A percentile compares a stretch with the other conserved stretches of the same genome.
phyloP scores from a whole-genome alignment of 192 early-diverging fungal species.

The Gaertneriomyces sp. region DNA sequence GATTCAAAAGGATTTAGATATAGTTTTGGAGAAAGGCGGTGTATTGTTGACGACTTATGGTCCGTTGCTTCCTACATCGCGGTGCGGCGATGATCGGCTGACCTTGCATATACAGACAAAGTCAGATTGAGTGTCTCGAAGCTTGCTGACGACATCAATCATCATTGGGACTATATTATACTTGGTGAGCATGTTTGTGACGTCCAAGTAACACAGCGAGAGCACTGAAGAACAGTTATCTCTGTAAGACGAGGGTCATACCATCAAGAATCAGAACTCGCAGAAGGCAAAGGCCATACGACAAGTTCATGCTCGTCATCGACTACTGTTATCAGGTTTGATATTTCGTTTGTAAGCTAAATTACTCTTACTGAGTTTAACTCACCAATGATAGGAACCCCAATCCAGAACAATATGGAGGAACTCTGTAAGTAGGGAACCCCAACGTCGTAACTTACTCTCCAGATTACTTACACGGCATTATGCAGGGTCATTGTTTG shows the following conservation, averaged over 20 bases:
- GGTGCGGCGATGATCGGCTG: not conserved
- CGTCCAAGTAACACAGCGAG: not conserved
- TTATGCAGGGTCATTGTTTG: conserved; percentile 21
- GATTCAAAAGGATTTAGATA: conserved; percentile 14
- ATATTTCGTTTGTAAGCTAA: too few relatives aligned
- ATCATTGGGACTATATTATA: conserved; percentile 28
- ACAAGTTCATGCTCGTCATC: conserved; percentile 11
- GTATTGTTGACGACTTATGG: conserved; percentile 26
- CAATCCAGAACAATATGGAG: conserved; percentile 30
- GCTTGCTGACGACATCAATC: not conserved
- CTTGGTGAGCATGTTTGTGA: not conserved
- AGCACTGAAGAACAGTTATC: not conserved
- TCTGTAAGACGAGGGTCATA: conserved; percentile 18
- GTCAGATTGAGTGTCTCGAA: conserved; percentile 2
- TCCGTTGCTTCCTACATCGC: not conserved
- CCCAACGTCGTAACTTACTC: not conserved
- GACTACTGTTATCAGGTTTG: conserved; percentile 16
- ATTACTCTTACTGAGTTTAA: too few relatives aligned
- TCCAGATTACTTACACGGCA: not conserved
- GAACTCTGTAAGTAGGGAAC: conserved; percentile 15
- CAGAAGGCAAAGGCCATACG: conserved; percentile 18
- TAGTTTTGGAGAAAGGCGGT: conserved; percentile 26
- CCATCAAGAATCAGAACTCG: conserved; percentile 22
- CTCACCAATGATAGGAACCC: conserved; percentile 8
- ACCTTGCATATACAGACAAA: conserved; percentile 10